Base-by-base conservation (phyloP, 257 asterid genomes). In the Solanum peruvianum region DNA sequence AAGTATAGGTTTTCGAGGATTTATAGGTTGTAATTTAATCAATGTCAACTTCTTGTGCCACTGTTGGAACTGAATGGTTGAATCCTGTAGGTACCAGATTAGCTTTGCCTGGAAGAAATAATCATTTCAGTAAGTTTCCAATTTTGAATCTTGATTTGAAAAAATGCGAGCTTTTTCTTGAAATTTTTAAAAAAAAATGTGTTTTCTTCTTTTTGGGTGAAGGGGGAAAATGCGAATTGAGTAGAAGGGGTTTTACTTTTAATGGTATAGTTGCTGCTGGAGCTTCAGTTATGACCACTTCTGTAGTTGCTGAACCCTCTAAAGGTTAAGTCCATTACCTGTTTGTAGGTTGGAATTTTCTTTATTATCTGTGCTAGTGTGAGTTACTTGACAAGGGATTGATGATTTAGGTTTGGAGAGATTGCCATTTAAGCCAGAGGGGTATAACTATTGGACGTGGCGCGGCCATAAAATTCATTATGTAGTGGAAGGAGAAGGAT, bases 371-470 rank as follows among this genome's bases (percentile, higher is more conserved):
- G n/a, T 67, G 78, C 29, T 2, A 15, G n/a, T 44, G 33, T 85
- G 69, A 7, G 47, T 70, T 89, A 70, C 35, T 88, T 88, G 13
- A 70, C 67, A 5, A 80, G n/a, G 66, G 64, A 35, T 83, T 13
- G 77, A n/a, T 78, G 33, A 18, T 70, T 35, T 87, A 96, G 99
- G 95, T 35, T 75, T 94, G 96, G 98, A 94, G 89, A 91, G 90
- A 86, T 88, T 96, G 20, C 92, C 94, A 67, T 95, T 88, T 89
- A 95, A 95, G 92, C 90, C 95, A 25, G 98, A 95, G 82, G 99
- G 99, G 18, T 96, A 95, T 87, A 96, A 94, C 83, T 95, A 87
- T 77, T 96, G 99, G 98, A 94, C 90, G 0, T 96, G 99, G 99
- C 87, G 89, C 86, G 99, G 93, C 83, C 88, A 93, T 31, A 94